Conservation (phyloP, 73 alveolate genomes). For the Effrenium voratum region DNA sequence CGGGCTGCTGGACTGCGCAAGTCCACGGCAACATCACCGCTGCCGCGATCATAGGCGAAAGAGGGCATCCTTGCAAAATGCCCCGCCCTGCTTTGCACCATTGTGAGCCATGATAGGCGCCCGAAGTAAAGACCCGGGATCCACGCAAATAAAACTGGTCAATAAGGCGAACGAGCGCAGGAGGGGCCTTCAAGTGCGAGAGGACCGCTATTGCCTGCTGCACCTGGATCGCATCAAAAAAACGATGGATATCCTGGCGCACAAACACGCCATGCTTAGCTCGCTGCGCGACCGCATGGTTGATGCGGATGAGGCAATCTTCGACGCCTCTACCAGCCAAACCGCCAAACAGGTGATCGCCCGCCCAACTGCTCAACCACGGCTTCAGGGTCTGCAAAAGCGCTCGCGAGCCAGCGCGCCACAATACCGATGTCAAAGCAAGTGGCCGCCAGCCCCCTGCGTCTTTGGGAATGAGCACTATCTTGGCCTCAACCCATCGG, state of each 20-base stretch:
- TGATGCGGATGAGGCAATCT: not conserved
- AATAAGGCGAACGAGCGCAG: not conserved
- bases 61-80: not conserved
- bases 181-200: not conserved
- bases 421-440: not conserved
- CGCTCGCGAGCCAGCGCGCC: not conserved
- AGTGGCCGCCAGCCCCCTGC: constrained; percentile 10
- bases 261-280: not conserved
- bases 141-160: not conserved
- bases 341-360: not conserved
- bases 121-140: not conserved
- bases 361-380: not conserved
- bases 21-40: not conserved
- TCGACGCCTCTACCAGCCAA: not conserved
- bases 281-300: not conserved
- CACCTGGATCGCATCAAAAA: not conserved
- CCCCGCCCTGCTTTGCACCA: not conserved
- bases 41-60: not conserved
- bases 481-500: constrained; percentile 1
- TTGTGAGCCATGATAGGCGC: not conserved
- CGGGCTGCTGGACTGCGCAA: not conserved
- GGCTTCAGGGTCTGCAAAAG: not conserved
- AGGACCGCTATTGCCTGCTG: not conserved
- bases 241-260: not conserved
- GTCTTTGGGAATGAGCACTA: not conserved